Evolutionary conservation across 345 rosid genomes (phyloP).

Genomic region (Camelina neglecta): DNA sequence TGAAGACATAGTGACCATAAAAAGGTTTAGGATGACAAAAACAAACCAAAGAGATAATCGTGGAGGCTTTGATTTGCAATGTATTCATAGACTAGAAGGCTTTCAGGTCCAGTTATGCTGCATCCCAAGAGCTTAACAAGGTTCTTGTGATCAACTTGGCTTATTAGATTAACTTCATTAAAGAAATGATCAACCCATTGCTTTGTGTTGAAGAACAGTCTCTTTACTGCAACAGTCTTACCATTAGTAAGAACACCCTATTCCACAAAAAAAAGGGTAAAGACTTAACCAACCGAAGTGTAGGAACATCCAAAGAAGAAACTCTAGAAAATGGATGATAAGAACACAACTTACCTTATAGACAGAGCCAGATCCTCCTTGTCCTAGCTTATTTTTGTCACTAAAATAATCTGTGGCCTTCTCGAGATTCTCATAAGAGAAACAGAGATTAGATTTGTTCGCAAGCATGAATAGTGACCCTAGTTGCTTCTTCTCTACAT

Average conservation of each 20-base stretch:
- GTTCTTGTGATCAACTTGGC: slow-evolving; percentile 77
- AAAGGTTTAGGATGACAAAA: neutral
- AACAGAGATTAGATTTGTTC: slow-evolving; percentile 71
- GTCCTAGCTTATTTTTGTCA: slow-evolving; percentile 74
- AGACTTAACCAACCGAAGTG: neutral
- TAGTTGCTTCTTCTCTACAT: slow-evolving; percentile 65
- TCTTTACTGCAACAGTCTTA: slow-evolving; percentile 75
- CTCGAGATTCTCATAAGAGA: slow-evolving; percentile 81
- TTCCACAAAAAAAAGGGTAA: slow-evolving; percentile 9
- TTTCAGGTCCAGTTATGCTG: slow-evolving; percentile 88
- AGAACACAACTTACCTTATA: slow-evolving; percentile 56
- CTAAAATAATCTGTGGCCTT: slow-evolving; percentile 78
- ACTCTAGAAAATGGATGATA: neutral
- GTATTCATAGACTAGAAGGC: slow-evolving; percentile 87
- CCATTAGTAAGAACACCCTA: slow-evolving; percentile 76
- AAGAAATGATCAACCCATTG: slow-evolving; percentile 99
- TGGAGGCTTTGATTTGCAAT: slow-evolving; percentile 79
- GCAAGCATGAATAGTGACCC: slow-evolving; percentile 59
- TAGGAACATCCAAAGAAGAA: slow-evolving; percentile 15
- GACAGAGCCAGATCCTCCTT: slow-evolving; percentile 94
- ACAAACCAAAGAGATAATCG: slow-evolving; percentile 64
- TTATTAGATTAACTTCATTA: slow-evolving; percentile 88
- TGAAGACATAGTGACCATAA: neutral
- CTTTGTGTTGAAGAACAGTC: slow-evolving; percentile 80
- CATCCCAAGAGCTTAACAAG: slow-evolving; percentile 84